Conservation (phyloP, 176 grass and related monocot species). For the Poa annua region DNA sequence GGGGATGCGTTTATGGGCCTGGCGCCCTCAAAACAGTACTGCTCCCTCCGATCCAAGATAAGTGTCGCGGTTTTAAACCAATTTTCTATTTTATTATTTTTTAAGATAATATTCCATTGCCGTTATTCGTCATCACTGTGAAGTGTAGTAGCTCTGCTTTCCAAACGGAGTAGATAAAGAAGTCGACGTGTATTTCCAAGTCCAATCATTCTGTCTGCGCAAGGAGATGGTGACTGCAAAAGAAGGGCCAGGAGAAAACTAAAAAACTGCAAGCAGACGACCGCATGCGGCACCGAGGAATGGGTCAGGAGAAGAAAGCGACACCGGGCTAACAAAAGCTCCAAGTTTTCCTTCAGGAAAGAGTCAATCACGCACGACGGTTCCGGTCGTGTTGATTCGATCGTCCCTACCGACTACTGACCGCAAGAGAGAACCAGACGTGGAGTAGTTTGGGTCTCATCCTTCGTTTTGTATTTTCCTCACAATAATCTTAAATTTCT, state of each 20-base stretch:
- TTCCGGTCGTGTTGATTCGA: too few relatives aligned
- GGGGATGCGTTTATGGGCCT: not conserved
- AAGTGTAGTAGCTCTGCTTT: not conserved
- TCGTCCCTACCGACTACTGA: too few relatives aligned
- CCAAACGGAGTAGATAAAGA: not conserved
- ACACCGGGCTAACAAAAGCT: not conserved
- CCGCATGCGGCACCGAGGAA: not conserved
- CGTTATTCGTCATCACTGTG: not conserved
- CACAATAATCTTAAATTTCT: not conserved
- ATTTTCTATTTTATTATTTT: too few relatives aligned
- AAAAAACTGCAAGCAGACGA: not conserved
- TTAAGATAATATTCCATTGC: not conserved
- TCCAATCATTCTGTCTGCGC: conserved; percentile 10
- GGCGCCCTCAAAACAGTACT: not conserved
- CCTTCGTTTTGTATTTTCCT: not conserved
- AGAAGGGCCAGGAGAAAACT: not conserved
- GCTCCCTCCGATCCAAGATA: too few relatives aligned
- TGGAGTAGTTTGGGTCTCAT: not conserved
- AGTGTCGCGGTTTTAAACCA: not conserved
- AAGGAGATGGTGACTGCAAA: not conserved
- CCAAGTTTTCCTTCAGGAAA: not conserved
- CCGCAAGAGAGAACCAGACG: not conserved
- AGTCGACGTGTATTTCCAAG: conserved; percentile 16
- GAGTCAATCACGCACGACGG: conserved; percentile 1
- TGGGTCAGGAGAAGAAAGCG: conserved; percentile 9